Evolutionary conservation across 257 asterid species (phyloP), one percentile per base, ranked within the genome.

Genomic region (Capsicum rhomboideum): DNA sequence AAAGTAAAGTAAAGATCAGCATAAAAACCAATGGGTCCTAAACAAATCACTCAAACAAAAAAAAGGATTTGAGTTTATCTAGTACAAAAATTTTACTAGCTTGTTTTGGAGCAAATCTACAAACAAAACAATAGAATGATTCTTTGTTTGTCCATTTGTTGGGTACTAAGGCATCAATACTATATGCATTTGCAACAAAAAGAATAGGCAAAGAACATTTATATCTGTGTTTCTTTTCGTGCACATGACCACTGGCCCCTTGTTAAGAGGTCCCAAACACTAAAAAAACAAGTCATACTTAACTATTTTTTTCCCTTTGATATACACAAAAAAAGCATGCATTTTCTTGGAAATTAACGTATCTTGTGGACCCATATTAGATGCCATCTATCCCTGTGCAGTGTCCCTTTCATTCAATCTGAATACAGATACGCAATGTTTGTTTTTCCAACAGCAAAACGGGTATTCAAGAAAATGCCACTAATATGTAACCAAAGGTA

Each of bases 391-490:
- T 55, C 13, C 23, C 44, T 75, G 63, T 49, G 81, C 81, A 75
- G 26, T 50, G 90, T 93, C 95, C 88, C 87, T 90, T 88, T 91
- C 91, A 84, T 79, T 84, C 91, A 89, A 91, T 94, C 93, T 92
- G 83, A 86, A 79, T 85, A 83, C 67, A 85, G 94, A 91, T 90
- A 85, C 85, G 91, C 89, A 29, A 80, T 86, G 87, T 75, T 84
- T 87, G 86, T 85, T 84, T 87, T 85, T 85, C 80, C 80, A 66
- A 85, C 84, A 85, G 84, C 86, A 86, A 34, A 81, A 78, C 42
- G 21, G 40, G 66, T 59, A 64, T 84, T 86, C 84, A 85, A 28
- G 82, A 80, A 74, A 82, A 64, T 44, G 12, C 4, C 40, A 58
- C 14, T 74, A 74, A 6, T n/a, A 44, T 12, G 52, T 71, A 21